A percentile compares a stretch with the other conserved stretches of the same genome.
These are phyloP conservation scores for Citrus inodora DNA, from an alignment of 345 rosid species.

Conservation along the genomic window DNA sequence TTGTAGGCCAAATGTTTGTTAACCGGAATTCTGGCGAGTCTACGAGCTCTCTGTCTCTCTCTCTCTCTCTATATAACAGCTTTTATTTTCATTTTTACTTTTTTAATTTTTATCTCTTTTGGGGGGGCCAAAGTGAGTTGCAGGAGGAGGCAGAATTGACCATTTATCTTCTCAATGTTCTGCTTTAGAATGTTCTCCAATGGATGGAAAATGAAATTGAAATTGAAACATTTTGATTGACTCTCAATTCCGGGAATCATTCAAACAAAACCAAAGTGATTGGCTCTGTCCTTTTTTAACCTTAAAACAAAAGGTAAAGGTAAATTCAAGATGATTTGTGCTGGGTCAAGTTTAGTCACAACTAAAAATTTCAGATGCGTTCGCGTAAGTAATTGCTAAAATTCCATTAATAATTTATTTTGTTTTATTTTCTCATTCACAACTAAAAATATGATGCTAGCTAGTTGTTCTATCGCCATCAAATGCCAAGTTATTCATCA, in stretches of 20 bases:
- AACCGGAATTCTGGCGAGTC: constrained; percentile 18
- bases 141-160: constrained; percentile 5
- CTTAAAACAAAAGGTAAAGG: neutral
- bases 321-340: neutral
- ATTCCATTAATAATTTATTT: neutral
- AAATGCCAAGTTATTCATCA: neutral
- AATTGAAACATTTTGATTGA: constrained; percentile 5
- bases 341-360: neutral
- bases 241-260: constrained; percentile 16
- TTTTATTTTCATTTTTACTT: neutral
- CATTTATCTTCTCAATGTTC: constrained; percentile 7
- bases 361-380: neutral
- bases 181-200: constrained; percentile 8
- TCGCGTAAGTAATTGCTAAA: neutral
- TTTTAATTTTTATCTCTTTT: neutral
- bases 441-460: neutral
- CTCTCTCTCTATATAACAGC: neutral
- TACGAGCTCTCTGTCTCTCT: neutral
- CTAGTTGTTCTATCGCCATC: neutral
- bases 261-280: neutral
- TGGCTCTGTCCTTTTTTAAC: neutral
- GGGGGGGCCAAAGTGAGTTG: constrained; percentile 9
- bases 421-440: neutral
- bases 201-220: neutral
- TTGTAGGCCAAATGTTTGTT: constrained; percentile 24